Conservation (phyloP, 352 stramenopile genomes). For the Globisporangium barbulae region DNA sequence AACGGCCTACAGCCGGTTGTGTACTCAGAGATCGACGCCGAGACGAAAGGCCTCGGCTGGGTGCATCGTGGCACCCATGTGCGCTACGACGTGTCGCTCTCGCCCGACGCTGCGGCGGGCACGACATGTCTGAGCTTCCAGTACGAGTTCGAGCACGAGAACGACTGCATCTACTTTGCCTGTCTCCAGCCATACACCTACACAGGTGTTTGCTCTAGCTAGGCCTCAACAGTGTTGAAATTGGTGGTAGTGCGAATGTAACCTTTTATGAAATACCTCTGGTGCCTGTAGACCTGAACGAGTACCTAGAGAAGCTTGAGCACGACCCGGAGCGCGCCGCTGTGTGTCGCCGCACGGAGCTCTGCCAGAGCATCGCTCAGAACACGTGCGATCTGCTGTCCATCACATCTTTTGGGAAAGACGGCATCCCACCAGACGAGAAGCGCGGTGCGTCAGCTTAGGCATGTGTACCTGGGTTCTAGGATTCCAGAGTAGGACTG, state of each 20-base stretch:
- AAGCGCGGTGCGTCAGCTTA: slow-evolving; percentile 30
- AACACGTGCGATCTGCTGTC: slow-evolving; percentile 88
- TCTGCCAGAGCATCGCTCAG: slow-evolving; percentile 84
- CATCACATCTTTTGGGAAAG: slow-evolving; percentile 65
- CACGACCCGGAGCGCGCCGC: slow-evolving; percentile 35
- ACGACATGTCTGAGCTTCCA: slow-evolving; percentile 62
- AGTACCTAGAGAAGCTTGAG: slow-evolving; percentile 67
- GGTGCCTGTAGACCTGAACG: slow-evolving; percentile 45
- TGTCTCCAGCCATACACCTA: slow-evolving; percentile 89
- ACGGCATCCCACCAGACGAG: slow-evolving; percentile 42
- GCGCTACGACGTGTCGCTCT: slow-evolving; percentile 49
- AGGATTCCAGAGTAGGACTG: not conserved
- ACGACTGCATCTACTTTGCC: slow-evolving; percentile 80
- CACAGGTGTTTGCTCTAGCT: slow-evolving; percentile 32
- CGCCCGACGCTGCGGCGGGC: slow-evolving; percentile 32
- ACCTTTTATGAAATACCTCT: not conserved
- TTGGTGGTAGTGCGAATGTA: not conserved
- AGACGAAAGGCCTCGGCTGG: slow-evolving; percentile 48
- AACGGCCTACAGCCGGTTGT: slow-evolving; percentile 76
- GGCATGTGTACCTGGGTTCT: not conserved
- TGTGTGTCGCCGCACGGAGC: slow-evolving; percentile 54
- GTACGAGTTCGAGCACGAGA: slow-evolving; percentile 61
- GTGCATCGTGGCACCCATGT: slow-evolving; percentile 54
- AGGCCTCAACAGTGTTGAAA: not conserved
- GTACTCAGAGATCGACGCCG: slow-evolving; percentile 61